Conservation (phyloP, 768 basidiomycete genomes). For the Leccinum olivaceopallidum region DNA sequence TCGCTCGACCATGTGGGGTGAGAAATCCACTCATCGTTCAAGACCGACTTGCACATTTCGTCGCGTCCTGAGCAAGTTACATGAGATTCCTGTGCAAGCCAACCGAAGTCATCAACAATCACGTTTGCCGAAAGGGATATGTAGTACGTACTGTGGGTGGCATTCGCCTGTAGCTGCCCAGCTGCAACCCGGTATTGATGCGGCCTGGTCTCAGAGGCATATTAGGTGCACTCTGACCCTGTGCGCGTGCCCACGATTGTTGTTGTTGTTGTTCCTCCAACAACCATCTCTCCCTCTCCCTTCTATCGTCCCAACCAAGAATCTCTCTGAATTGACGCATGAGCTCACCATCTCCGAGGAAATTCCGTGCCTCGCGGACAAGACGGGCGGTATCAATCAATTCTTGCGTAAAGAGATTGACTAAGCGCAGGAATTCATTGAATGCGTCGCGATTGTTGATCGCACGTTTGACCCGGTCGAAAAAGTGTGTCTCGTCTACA, state of each 20-base stretch:
- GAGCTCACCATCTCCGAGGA: conserved; percentile 75
- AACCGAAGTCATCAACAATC: conserved; percentile 3
- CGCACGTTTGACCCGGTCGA: conserved; percentile 82
- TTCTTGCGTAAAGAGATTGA: conserved; percentile 94
- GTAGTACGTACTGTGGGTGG: conserved; percentile 67
- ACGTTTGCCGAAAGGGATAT: neutral
- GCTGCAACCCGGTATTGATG: conserved; percentile 67
- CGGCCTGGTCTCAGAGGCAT: conserved; percentile 49
- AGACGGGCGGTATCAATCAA: conserved; percentile 86
- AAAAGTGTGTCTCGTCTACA: conserved; percentile 77
- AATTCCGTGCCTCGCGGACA: conserved; percentile 77
- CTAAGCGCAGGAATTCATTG: conserved; percentile 93
- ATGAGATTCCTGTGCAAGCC: conserved; percentile 65
- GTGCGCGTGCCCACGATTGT: conserved; percentile 53
- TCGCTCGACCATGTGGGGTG: conserved; percentile 96
- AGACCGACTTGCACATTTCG: conserved; percentile 92
- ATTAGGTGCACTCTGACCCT: conserved; percentile 39
- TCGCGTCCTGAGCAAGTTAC: conserved; percentile 94
- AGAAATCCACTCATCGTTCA: conserved; percentile 99
- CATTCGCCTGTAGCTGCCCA: conserved; percentile 89
- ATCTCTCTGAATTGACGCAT: conserved; percentile 83
- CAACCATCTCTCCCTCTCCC: conserved; percentile 56
- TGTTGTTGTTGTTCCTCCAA: conserved; percentile 46
- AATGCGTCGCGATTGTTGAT: conserved; percentile 76
- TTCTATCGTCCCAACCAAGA: conserved; percentile 81